Conservation (phyloP, 2,329 filamentous ascomycete species). For the Sarocladium oryzae region DNA sequence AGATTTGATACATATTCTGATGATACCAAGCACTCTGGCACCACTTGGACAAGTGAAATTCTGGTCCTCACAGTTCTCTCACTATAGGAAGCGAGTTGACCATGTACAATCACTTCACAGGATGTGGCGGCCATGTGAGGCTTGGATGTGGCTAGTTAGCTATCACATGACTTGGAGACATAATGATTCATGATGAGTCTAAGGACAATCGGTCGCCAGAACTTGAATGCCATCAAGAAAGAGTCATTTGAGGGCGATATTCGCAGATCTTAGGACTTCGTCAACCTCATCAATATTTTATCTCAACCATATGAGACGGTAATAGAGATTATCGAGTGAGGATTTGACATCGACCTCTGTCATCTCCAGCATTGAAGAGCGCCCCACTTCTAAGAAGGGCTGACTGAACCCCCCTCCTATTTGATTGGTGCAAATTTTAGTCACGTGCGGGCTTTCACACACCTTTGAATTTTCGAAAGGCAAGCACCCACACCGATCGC, state of each 20-base stretch:
- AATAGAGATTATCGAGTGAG: too few species aligned
- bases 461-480: slow-evolving; percentile 8
- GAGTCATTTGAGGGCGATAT: too few species aligned
- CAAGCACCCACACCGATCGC: not conserved
- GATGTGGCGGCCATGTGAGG: too few species aligned
- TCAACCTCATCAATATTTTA: too few species aligned
- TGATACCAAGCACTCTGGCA: not conserved
- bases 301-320: too few species aligned
- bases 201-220: not conserved
- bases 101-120: too few species aligned
- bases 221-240: not conserved
- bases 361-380: not conserved
- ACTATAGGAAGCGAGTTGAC: too few species aligned
- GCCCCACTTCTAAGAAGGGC: slow-evolving; percentile 7
- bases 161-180: slow-evolving; percentile 7
- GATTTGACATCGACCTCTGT: too few species aligned
- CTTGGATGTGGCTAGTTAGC: not conserved
- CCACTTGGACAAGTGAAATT: too few species aligned
- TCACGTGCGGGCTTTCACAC: not conserved
- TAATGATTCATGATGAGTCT: slow-evolving; percentile 5
- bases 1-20: not conserved
- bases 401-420: slow-evolving; percentile 1
- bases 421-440: not conserved
- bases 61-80: too few species aligned
- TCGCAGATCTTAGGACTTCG: too few species aligned